Evolutionary conservation across 2,329 filamentous ascomycete genomes (phyloP).

Genomic region (Fusarium sp.): DNA sequence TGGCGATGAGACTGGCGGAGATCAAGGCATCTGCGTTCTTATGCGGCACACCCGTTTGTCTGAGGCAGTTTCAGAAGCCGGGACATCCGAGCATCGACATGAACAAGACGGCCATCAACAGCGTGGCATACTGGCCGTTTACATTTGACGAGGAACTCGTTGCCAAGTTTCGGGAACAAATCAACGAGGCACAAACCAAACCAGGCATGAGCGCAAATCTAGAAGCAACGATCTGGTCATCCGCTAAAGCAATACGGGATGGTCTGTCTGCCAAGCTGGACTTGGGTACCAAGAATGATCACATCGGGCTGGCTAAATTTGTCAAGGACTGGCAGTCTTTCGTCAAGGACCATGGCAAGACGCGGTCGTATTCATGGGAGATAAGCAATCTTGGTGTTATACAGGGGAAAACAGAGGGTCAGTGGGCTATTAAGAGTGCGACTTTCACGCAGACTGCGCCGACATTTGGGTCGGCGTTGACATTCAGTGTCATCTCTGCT

Average conservation of each 20-base stretch:
- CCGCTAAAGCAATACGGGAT: slow-evolving; percentile 23
- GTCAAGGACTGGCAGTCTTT: slow-evolving; percentile 17
- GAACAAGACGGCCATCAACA: slow-evolving; percentile 2
- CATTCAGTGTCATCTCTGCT: background rate
- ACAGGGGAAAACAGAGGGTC: background rate
- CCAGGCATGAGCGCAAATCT: background rate
- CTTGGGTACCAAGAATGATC: slow-evolving; percentile 3
- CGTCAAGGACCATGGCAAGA: background rate
- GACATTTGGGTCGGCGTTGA: background rate
- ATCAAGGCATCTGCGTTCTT: background rate
- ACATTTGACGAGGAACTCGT: background rate
- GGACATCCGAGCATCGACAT: background rate
- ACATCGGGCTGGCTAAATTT: slow-evolving; percentile 1
- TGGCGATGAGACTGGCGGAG: background rate
- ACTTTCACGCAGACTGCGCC: slow-evolving; percentile 2
- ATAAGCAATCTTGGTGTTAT: slow-evolving; percentile 25
- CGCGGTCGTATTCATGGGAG: slow-evolving; percentile 1
- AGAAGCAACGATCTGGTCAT: slow-evolving; percentile 30
- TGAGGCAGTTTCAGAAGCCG: background rate
- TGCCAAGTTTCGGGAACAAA: background rate
- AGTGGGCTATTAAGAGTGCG: slow-evolving; percentile 3
- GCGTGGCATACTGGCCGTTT: slow-evolving; percentile 1
- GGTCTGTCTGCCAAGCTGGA: slow-evolving; percentile 32
- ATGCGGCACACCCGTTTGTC: slow-evolving; percentile 8
- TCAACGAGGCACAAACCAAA: background rate